Evolutionary conservation across 140 eudicot genomes (phyloP), one percentile per base, ranked within the genome.

Genomic region (Anethum foeniculum): DNA sequence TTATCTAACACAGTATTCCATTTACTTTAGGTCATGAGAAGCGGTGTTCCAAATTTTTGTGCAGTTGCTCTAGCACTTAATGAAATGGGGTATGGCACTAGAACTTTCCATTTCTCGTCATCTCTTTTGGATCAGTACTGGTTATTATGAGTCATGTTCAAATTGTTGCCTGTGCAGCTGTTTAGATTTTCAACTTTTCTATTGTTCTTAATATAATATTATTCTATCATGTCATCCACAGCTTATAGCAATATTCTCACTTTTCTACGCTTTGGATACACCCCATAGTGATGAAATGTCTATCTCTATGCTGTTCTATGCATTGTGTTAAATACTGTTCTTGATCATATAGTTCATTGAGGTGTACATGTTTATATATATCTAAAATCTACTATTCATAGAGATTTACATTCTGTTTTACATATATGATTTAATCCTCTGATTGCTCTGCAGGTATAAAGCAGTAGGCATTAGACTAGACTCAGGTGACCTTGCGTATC

Each of bases 401-500:
- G 64, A 23, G 60, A n/a, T 46, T 28, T 46, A 75, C 47, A 7
- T 77, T 51, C 71, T 21, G 38, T 28, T 54, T 25, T 76, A 11
- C 6, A 76, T 16, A 48, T 11, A 32, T 56, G 71, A 77, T 34
- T 32, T 6, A 1, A 49, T 48, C 28, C 19, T 76, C n/a, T 49
- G 43, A 41, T 3, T 74, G 38, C 58, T 44, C 10, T 83, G 83
- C 89, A 95, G 99, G 90, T 95, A 95, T 78, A 91, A 87, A 85
- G 99, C 99, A 73, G 75, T 81, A 60, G 99, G 99, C 77, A 87
- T 95, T 82, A 90, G 99, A 79, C 77, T 95, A 83, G 99, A 95
- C 83, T 95, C 99, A 8, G 99, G 99, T 68, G 99, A 95, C 86
- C 98, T 95, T 85, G 97, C 99, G n/a, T 95, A 95, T 86, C 85